Evolutionary conservation across 2,329 filamentous ascomycete species (phyloP), one percentile per base, ranked within the genome.

Genomic region (Fusarium mangiferae): DNA sequence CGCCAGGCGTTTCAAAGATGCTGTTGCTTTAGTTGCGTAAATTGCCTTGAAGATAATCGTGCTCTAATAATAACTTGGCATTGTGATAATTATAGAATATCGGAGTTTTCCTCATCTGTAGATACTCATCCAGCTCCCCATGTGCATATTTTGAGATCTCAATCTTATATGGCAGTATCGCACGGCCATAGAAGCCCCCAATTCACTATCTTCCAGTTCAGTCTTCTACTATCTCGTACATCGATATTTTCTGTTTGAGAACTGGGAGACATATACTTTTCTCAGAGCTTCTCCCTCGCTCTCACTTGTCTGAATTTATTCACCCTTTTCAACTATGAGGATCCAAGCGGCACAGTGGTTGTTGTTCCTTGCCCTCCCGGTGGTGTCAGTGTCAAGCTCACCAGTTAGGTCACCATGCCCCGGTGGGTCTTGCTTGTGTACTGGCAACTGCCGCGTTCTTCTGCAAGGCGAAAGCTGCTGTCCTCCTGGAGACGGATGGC

Each of bases 261-360:
- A n/a, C n/a, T n/a, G n/a, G n/a, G n/a, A n/a, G n/a, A n/a, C n/a
- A n/a, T n/a, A n/a, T n/a, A n/a, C n/a, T n/a, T n/a, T n/a, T n/a
- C n/a, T n/a, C n/a, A n/a, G n/a, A n/a, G n/a, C n/a, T n/a, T n/a
- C n/a, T n/a, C n/a, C n/a, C n/a, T n/a, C n/a, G n/a, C n/a, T n/a
- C n/a, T n/a, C n/a, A n/a, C n/a, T n/a, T n/a, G n/a, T n/a, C n/a
- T n/a, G n/a, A n/a, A n/a, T n/a, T n/a, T n/a, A n/a, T n/a, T n/a
- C n/a, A n/a, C n/a, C n/a, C n/a, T n/a, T n/a, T n/a, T n/a, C n/a
- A n/a, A n/a, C n/a, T n/a, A 33, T 49, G 28, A 49, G 22, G 18
- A 3, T 0, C 11, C 11, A 11, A n/a, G 46, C 22, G 0, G 1
- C 15, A 3, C 15, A 10, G 28, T 13, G 46, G 28, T 18, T 30